A percentile compares a stretch with the other conserved stretches of the same genome.
phyloP scores from a whole-genome alignment of 176 grass and related monocot species.

The Tuctoria greenei region DNA sequence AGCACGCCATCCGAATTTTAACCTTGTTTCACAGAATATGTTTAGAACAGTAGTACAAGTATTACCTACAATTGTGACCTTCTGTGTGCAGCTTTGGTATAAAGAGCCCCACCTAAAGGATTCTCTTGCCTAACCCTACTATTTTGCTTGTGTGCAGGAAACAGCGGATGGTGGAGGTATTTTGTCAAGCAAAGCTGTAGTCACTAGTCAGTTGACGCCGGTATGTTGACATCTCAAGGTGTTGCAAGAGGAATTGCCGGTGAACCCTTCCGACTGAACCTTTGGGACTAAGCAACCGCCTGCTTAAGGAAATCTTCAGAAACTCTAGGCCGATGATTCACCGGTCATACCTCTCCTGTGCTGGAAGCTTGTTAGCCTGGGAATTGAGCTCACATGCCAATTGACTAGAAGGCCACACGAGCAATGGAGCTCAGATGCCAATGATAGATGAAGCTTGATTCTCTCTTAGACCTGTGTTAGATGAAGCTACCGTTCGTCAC shows the following conservation, averaged over 20 bases:
- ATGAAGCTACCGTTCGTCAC: background rate
- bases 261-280: constrained; percentile 22
- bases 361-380: background rate
- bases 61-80: constrained; percentile 16
- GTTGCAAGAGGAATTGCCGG: constrained; percentile 24
- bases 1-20: background rate
- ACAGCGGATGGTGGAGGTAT: background rate
- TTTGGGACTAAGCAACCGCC: constrained; percentile 48
- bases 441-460: background rate
- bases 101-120: constrained; percentile 44
- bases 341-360: background rate
- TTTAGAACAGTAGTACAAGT: background rate
- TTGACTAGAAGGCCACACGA: background rate
- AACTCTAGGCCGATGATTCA: background rate
- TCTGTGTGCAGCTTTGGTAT: constrained; percentile 11
- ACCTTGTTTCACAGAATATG: constrained; percentile 6
- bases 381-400: background rate
- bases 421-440: background rate
- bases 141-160: constrained; percentile 21
- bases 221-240: background rate
- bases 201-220: background rate
- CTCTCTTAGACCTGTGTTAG: background rate
- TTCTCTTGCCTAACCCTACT: constrained; percentile 54
- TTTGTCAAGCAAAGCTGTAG: constrained; percentile 28
- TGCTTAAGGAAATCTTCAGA: constrained; percentile 28